A percentile compares a stretch with the other conserved stretches of the same genome.
phyloP scores from a whole-genome alignment of 129 eudicot genomes.

The Rutidosis leptorrhynchoides region DNA sequence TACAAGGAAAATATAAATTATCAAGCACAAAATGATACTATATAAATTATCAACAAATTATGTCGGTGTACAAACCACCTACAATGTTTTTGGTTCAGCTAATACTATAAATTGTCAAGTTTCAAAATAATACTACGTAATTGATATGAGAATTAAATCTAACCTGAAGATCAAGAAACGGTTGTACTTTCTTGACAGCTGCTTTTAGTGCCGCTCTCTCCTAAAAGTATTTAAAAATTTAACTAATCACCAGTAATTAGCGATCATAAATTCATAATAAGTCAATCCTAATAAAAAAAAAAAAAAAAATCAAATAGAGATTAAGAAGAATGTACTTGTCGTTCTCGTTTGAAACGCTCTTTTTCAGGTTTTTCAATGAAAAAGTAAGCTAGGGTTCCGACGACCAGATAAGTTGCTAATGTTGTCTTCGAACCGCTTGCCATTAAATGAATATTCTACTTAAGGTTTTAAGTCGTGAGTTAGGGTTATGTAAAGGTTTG shows the following conservation, averaged over 20 bases:
- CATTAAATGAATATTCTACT: conserved; percentile 19
- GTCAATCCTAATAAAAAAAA: neutral
- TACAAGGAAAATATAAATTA: neutral
- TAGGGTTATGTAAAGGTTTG: no score
- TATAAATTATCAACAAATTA: no score
- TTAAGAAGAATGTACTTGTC: conserved; percentile 27
- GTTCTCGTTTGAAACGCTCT: conserved; percentile 54
- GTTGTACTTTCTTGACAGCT: conserved; percentile 55
- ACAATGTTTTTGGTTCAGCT: neutral
- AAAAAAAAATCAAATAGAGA: neutral
- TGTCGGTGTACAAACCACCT: neutral
- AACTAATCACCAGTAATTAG: conserved; percentile 1
- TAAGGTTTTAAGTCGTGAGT: conserved; percentile 8
- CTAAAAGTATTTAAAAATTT: conserved; percentile 15
- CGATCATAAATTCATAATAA: neutral
- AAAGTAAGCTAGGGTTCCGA: conserved; percentile 61
- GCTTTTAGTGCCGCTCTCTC: conserved; percentile 55
- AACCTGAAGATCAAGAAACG: conserved; percentile 65
- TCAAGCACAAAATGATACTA: neutral
- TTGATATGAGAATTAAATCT: neutral
- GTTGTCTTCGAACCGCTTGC: conserved; percentile 39
- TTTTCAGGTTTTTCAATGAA: conserved; percentile 54
- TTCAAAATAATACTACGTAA: neutral
- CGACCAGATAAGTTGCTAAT: conserved; percentile 58
- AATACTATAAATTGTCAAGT: neutral